Evolutionary conservation across 257 asterid species (phyloP), one percentile per base, ranked within the genome.

Genomic region (Dorcoceras hygrometricum): DNA sequence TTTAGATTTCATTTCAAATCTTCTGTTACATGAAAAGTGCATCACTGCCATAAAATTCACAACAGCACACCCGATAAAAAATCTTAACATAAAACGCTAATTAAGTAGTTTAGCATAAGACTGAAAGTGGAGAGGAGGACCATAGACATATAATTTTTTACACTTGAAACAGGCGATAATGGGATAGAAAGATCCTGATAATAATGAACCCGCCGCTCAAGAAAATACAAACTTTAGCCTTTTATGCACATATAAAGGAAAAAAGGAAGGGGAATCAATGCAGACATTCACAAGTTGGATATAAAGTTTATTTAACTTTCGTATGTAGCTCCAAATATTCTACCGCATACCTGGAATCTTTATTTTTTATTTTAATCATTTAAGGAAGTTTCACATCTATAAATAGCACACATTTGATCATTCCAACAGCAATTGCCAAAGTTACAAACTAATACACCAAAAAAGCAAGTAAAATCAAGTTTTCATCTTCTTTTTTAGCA

Each of bases 141-240:
- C 85, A 61, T n/a, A 24, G 29, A 39, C 75, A 27, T 34, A 2
- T 34, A 9, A 28, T 23, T 57, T 57, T 68, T 67, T 51, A 31
- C 27, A 20, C 71, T 66, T 80, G 79, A 73, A 71, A 71, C 82
- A 80, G n/a, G 78, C 69, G 65, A 61, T 78, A 73, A 71, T 75
- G 86, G 84, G 66, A 53, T 64, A 75, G 69, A 77, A 73, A 63
- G 59, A 60, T 58, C 74, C 66, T 27, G 29, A 84, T 81, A 83
- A 89, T 89, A 18, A 86, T 86, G 77, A 79, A 75, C 88, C 57
- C 86, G 96, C 96, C 91, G 91, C 74, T 81, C 88, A 74, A 78
- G 77, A 72, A 73, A 76, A 70, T 36, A 75, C 65, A 66, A 46
- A 63, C 71, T 81, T 75, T 68, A 57, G 36, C 72, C 69, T 68